A percentile compares a stretch with the other conserved stretches of the same genome.
Conservation (phyloP, 495 filamentous ascomycete genomes). For the Staphylotrichum tortipilum region DNA sequence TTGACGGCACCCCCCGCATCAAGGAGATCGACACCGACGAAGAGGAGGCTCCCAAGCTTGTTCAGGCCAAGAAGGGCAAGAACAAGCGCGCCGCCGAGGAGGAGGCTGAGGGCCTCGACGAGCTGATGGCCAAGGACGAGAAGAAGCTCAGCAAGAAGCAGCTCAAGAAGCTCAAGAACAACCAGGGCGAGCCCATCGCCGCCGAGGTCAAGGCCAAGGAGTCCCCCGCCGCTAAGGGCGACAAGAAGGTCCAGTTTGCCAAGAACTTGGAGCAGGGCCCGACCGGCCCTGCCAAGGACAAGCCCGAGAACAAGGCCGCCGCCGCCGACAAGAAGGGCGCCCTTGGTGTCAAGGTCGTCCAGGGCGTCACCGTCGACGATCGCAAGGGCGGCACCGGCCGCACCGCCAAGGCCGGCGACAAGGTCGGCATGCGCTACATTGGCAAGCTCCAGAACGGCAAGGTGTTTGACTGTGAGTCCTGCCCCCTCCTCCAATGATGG, state of each 20-base stretch:
- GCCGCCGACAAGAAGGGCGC: slow-evolving; percentile 36
- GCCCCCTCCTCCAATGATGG: neutral
- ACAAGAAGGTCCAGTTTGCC: slow-evolving; percentile 98
- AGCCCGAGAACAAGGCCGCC: slow-evolving; percentile 27
- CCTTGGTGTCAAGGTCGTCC: slow-evolving; percentile 63
- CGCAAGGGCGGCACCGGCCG: slow-evolving; percentile 80
- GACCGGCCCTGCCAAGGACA: slow-evolving; percentile 51
- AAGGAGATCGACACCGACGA: slow-evolving; percentile 81
- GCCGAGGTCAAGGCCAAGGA: slow-evolving; percentile 49
- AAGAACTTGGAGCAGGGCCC: slow-evolving; percentile 97
- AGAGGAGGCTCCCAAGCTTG: slow-evolving; percentile 69
- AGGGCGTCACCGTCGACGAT: slow-evolving; percentile 89
- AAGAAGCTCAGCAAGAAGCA: slow-evolving; percentile 89
- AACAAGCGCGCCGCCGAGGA: slow-evolving; percentile 72
- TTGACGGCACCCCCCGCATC: slow-evolving; percentile 69
- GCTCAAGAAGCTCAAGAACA: slow-evolving; percentile 97
- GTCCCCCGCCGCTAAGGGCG: slow-evolving; percentile 44
- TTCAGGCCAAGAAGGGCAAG: slow-evolving; percentile 63
- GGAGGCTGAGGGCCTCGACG: slow-evolving; percentile 57
- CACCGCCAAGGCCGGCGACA: slow-evolving; percentile 75
- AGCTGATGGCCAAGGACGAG: slow-evolving; percentile 61
- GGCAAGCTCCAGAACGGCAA: slow-evolving; percentile 89
- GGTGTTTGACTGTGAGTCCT: slow-evolving; percentile 84
- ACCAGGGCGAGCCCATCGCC: slow-evolving; percentile 72
- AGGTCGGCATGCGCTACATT: slow-evolving; percentile 90